Conservation (phyloP, 208 protist species). For the Histomonas meleagridis region DNA sequence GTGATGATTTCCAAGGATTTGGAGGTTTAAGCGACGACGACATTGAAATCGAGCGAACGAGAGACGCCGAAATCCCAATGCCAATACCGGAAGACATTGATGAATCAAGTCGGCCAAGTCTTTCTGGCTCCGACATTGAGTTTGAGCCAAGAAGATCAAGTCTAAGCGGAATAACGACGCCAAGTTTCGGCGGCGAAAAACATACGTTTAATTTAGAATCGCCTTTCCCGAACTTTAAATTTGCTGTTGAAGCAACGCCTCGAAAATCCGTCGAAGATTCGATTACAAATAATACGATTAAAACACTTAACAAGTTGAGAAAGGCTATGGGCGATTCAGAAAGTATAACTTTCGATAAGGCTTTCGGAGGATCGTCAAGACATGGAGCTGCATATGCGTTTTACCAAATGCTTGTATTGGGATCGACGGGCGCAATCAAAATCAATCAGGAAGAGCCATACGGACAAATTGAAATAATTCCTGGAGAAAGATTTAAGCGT, state of each 20-base stretch:
- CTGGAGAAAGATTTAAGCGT: too few species aligned
- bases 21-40: neutral
- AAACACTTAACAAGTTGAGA: neutral
- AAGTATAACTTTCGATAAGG: neutral
- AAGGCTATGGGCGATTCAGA: neutral
- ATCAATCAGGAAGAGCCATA: neutral
- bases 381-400: neutral
- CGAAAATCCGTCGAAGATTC: neutral
- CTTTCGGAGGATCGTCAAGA: conserved; percentile 17
- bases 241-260: conserved; percentile 12
- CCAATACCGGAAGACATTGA: neutral
- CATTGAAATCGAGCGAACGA: neutral
- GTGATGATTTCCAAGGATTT: neutral
- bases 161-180: too few species aligned
- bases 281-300: neutral
- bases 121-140: neutral
- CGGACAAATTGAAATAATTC: neutral
- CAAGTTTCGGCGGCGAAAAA: neutral
- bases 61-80: neutral
- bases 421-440: neutral
- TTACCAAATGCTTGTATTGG: conserved; percentile 15
- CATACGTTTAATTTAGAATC: neutral
- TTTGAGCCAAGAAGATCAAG: neutral
- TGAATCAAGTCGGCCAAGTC: too few species aligned
- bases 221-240: neutral